Evolutionary conservation across 192 early-diverging fungal species (phyloP), one percentile per base, ranked within the genome.

Genomic region (Coemansia sp.): DNA sequence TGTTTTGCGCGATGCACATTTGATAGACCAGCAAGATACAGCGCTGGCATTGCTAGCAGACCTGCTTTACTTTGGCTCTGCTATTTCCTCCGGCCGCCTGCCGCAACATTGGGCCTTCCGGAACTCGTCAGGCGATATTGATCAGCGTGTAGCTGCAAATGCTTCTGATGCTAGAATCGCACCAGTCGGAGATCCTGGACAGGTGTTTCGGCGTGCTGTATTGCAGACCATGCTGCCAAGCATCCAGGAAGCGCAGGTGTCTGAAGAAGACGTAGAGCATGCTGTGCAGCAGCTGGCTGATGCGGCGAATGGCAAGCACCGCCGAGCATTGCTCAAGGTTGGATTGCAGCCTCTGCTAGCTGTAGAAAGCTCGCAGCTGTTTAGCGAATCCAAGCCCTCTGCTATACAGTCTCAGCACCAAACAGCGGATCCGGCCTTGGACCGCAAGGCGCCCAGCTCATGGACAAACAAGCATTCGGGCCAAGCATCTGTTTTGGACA

Each of bases 291-390:
- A 59, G 37, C 20, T 64, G 0, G 32, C 34, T 2, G 28, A 4
- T 0, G 46, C 53, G 23, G 20, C 55, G 0, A 54, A 67, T 1
- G 15, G 39, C 6, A 60, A 61, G 34, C 62, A 59, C 20, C 42
- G 73, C 0, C 48, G 55, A 3, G 73, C 73, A 2, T 30, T 76
- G 30, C 12, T 76, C 45, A 50, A 60, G 11, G 53, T 62, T 3
- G 55, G 59, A 17, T 16, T 76, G 62, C 54, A 47, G 62, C 58
- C 62, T 10, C 15, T 50, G 39, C 47, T 76, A 55, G 73, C 73
- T 1, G 73, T 76, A 0, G 73, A 76, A 41, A 60, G 63, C 30
- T 62, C 58, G 48, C 50, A 49, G 32, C 31, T 69, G 46, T 76
- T 76, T 28, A 60, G 32, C 23, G 48, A 56, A 18, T 20, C 54